phyloP scores from a whole-genome alignment of 768 basidiomycete genomes.

The Trametes cubensis region DNA sequence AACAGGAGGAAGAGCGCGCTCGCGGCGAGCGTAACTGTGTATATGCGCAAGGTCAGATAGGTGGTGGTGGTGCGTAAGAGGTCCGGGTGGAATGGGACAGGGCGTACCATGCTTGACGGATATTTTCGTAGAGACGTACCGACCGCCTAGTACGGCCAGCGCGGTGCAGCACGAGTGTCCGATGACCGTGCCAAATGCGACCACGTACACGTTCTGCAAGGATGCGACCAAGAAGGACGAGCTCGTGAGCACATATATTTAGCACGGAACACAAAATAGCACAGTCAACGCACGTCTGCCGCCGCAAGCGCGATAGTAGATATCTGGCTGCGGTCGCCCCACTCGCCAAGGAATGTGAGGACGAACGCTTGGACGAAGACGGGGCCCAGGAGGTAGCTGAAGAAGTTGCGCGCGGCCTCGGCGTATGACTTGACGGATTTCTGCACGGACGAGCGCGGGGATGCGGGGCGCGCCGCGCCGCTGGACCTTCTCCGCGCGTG shows the following conservation, averaged over 20 bases:
- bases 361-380: slow-evolving; percentile 95
- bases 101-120: slow-evolving; percentile 89
- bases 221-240: slow-evolving; percentile 20
- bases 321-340: slow-evolving; percentile 98
- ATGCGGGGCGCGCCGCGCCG: slow-evolving; percentile 20
- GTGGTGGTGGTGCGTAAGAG: background rate
- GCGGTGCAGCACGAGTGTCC: slow-evolving; percentile 89
- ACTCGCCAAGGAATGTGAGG: slow-evolving; percentile 97
- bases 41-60: background rate
- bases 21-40: slow-evolving; percentile 80
- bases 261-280: background rate
- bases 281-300: slow-evolving; percentile 66
- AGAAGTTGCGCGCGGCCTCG: slow-evolving; percentile 82
- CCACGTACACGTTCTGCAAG: slow-evolving; percentile 84
- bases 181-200: slow-evolving; percentile 85
- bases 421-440: slow-evolving; percentile 32
- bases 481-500: slow-evolving; percentile 18
- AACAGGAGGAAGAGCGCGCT: slow-evolving; percentile 83
- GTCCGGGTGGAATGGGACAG: background rate
- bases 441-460: slow-evolving; percentile 23
- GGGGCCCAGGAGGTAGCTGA: slow-evolving; percentile 80
- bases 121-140: slow-evolving; percentile 91
- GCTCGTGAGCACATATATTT: slow-evolving; percentile 6
- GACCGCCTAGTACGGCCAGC: slow-evolving; percentile 90
- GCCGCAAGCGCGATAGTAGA: slow-evolving; percentile 95